Percentiles rank a stretch among this genome's conserved stretches.
phyloP scores from a whole-genome alignment of 192 early-diverging fungal species.

The Endogone sp. region DNA sequence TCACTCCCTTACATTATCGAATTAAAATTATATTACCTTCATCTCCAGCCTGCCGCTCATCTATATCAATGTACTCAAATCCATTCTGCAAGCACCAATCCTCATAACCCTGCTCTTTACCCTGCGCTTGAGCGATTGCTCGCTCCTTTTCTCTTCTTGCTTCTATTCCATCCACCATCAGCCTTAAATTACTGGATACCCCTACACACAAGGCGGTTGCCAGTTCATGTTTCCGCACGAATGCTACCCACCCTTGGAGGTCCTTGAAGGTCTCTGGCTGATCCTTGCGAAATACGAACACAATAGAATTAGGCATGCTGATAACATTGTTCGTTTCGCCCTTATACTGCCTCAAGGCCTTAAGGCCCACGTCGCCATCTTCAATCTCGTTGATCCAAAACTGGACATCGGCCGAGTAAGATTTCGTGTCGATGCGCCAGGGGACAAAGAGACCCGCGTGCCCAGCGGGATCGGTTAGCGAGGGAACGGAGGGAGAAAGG shows the following conservation, averaged over 20 bases:
- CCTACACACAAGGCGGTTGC: constrained; percentile 51
- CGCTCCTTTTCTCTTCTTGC: constrained; percentile 3
- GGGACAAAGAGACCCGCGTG: not conserved
- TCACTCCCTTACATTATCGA: no score
- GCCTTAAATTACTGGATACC: constrained; percentile 15
- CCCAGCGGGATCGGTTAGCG: not conserved
- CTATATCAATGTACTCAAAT: constrained; percentile 61
- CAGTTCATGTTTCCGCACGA: constrained; percentile 47
- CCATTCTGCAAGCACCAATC: constrained; percentile 60
- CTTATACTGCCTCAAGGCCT: constrained; percentile 28
- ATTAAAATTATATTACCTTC: no score
- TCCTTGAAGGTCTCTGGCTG: constrained; percentile 54
- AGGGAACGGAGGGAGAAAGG: not conserved
- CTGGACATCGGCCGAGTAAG: constrained; percentile 58
- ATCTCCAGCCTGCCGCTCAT: constrained; percentile 14
- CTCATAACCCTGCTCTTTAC: constrained; percentile 30
- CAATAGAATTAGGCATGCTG: constrained; percentile 50
- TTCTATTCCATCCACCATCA: not conserved
- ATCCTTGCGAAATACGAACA: constrained; percentile 57
- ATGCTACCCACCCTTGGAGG: constrained; percentile 49
- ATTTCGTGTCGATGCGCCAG: constrained; percentile 51
- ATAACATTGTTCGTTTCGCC: constrained; percentile 36
- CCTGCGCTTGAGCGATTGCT: not conserved
- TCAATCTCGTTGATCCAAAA: constrained; percentile 62
- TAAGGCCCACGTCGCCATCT: constrained; percentile 9